These are phyloP conservation scores for Euphorbia tirucalli DNA, from an alignment of 345 rosid species.

Conservation along the genomic window DNA sequence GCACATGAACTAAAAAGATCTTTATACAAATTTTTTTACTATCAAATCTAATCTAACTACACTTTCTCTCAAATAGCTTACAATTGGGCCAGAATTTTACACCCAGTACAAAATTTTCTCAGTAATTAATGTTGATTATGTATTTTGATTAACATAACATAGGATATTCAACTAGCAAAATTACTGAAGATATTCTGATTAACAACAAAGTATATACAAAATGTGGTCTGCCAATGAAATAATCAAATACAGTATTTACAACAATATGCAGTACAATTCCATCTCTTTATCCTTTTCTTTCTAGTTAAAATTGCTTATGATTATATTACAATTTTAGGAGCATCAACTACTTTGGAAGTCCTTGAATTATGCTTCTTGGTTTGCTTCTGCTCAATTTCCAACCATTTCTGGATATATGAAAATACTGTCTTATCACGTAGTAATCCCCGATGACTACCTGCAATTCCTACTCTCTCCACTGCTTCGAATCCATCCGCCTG, in stretches of 20 bases:
- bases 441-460: constrained; percentile 60
- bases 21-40: too few relatives aligned
- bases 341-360: constrained; percentile 48
- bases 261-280: background rate
- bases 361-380: constrained; percentile 24
- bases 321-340: constrained; percentile 33
- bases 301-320: background rate
- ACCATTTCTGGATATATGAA: constrained; percentile 58
- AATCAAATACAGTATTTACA: constrained; percentile 8
- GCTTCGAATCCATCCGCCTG: constrained; percentile 72
- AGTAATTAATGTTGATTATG: too few relatives aligned
- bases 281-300: background rate
- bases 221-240: too few relatives aligned
- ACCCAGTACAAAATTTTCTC: too few relatives aligned
- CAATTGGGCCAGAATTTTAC: too few relatives aligned
- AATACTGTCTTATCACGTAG: constrained; percentile 51
- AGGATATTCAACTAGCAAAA: too few relatives aligned
- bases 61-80: too few relatives aligned
- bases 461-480: constrained; percentile 60
- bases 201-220: too few relatives aligned
- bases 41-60: too few relatives aligned
- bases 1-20: too few relatives aligned
- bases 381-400: constrained; percentile 50
- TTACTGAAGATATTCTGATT: too few relatives aligned
- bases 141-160: too few relatives aligned